These are phyloP conservation scores for Hyaloperonospora brassicae DNA, from an alignment of 352 stramenopile genomes.

Conservation along the genomic window DNA sequence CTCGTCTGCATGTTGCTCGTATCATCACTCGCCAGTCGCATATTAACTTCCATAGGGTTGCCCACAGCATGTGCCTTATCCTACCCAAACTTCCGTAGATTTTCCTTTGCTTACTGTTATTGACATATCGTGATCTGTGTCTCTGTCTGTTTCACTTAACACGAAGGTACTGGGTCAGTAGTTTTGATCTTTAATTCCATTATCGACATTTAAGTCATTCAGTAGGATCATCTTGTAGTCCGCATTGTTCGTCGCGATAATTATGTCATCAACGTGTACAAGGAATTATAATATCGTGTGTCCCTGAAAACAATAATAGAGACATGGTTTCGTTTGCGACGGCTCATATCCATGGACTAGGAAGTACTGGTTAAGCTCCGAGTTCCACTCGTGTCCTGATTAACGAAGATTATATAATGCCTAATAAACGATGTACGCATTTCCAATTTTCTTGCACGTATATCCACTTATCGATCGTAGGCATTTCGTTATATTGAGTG, in stretches of 20 bases:
- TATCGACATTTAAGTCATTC: neutral
- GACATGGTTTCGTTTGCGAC: constrained; percentile 5
- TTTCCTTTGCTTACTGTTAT: neutral
- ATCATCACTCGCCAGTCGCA: constrained; percentile 1
- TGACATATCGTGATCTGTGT: neutral
- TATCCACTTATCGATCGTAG: neutral
- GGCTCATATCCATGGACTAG: neutral
- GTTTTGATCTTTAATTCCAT: neutral
- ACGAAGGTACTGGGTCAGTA: neutral
- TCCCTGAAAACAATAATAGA: constrained; percentile 2
- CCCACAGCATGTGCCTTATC: constrained; percentile 2
- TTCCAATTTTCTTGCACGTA: neutral
- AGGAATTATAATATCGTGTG: neutral
- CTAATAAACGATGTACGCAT: neutral
- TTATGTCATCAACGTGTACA: neutral
- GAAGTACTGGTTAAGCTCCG: constrained; percentile 1
- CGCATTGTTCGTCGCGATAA: neutral
- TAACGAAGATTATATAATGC: constrained; percentile 9
- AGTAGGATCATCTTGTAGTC: neutral
- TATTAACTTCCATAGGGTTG: constrained; percentile 12
- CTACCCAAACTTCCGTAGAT: neutral
- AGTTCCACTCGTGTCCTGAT: constrained; percentile 5
- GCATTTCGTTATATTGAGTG: neutral
- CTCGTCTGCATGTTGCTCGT: neutral
- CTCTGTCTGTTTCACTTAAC: neutral